Conservation (phyloP, 148 eudicot genomes). For the Persicaria maculosa region DNA sequence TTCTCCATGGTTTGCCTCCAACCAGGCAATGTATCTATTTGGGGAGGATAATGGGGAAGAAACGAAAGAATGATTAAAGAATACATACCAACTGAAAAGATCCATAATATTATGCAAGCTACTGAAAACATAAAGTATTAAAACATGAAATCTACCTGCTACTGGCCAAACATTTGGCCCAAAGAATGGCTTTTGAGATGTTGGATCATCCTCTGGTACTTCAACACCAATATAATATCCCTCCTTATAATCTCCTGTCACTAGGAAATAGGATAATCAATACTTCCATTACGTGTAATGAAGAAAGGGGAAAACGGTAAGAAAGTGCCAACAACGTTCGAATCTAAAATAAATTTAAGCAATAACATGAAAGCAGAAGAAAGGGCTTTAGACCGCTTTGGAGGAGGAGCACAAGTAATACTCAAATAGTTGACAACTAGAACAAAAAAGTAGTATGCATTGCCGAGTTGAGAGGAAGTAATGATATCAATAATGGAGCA, state of each 20-base stretch:
- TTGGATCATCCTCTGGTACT: constrained; percentile 73
- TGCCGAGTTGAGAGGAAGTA: no score
- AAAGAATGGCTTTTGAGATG: constrained; percentile 57
- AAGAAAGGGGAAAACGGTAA: background rate
- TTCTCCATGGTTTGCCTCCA: constrained; percentile 95
- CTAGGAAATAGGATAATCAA: constrained; percentile 19
- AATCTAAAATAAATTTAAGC: background rate
- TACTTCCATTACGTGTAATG: background rate
- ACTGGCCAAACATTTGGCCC: constrained; percentile 87
- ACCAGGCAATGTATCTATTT: constrained; percentile 60
- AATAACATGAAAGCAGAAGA: background rate
- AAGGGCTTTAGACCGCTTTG: background rate
- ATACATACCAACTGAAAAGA: background rate
- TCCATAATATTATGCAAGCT: background rate
- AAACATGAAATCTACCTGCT: constrained; percentile 35
- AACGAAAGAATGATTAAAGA: background rate
- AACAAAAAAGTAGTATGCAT: background rate
- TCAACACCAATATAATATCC: constrained; percentile 93
- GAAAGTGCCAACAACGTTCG: background rate
- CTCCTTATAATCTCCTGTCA: constrained; percentile 87
- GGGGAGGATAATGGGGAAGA: background rate
- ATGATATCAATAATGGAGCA: background rate
- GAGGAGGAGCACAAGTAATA: background rate
- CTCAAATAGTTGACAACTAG: background rate
- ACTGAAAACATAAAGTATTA: background rate